Base-by-base conservation (phyloP, 106 monocot genomes). In the Dendrobium chrysotoxum region DNA sequence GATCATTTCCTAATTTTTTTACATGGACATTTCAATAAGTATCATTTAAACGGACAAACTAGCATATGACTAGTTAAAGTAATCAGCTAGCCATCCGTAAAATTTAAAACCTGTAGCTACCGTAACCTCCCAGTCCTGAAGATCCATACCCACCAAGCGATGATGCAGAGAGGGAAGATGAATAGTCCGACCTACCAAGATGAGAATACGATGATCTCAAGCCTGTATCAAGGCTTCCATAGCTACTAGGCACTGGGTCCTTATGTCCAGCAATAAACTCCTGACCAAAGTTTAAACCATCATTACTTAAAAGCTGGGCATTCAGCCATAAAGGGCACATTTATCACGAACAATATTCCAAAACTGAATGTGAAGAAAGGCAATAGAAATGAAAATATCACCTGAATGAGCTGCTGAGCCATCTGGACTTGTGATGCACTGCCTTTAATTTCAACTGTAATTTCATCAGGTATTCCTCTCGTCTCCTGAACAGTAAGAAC, bases 381-480 rank as follows among this genome's bases (percentile, higher is more conserved):
- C 0, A 70, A 70, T 28, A 70, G 35, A 70, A 35, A 17, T 42
- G 6, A 11, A 26, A 0, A 13, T 18, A 35, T 76, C 76, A 91
- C 91, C 87, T 91, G 85, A 50, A 91, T 83, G 54, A 91, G 83
- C 79, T 87, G 86, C 35, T 89, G 85, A 46, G 91, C 91, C 38
- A 75, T 66, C 70, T 87, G 85, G 77, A 91, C 91, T 79, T 91
- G 85, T 35, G 83, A 74, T 53, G 87, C 40, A 28, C 85, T 85
- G 70, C 91, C 91, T 79, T 91, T 91, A 40, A 91, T 87, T 81
- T 91, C 91, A 76, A 91, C 89, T 26, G 85, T 89, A 40, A 91
- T 89, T 64, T 89, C 89, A 81, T 89, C 89, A 40, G 82, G 75
- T 8, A 74, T 45, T 18, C 76, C 85, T 75, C 82, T 71, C 9